Evolutionary conservation across 768 basidiomycete species (phyloP).

Genomic region (Amanita molliuscula): DNA sequence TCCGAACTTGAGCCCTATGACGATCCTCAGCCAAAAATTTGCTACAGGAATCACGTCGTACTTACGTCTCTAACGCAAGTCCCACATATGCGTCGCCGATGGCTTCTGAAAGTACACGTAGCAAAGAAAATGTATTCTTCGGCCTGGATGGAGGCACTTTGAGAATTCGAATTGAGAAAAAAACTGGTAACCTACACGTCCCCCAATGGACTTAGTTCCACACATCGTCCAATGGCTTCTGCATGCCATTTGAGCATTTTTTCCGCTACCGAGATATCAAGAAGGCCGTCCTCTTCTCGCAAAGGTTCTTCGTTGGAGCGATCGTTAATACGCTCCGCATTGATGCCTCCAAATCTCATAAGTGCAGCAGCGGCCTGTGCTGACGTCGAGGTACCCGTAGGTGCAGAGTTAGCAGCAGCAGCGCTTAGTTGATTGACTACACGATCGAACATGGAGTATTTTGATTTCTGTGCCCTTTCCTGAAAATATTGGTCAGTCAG

Average conservation of each 20-base stretch:
- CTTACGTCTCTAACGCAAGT: constrained; percentile 86
- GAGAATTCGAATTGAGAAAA: not conserved
- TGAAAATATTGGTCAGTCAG: constrained; percentile 13
- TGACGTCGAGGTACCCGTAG: constrained; percentile 51
- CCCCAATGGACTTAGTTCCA: constrained; percentile 71
- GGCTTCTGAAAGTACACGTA: constrained; percentile 79
- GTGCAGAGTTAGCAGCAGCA: constrained; percentile 54
- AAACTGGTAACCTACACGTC: constrained; percentile 61
- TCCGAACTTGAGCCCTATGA: constrained; percentile 53
- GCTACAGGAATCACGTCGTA: constrained; percentile 16
- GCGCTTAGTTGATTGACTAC: constrained; percentile 85
- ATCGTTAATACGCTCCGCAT: constrained; percentile 38
- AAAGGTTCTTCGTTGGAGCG: constrained; percentile 56
- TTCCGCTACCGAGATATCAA: constrained; percentile 72
- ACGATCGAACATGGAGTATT: constrained; percentile 78
- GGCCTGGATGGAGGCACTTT: constrained; percentile 38
- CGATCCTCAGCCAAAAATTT: constrained; percentile 6
- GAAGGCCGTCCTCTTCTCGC: constrained; percentile 72
- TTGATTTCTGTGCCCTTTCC: constrained; percentile 59
- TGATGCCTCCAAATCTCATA: constrained; percentile 83
- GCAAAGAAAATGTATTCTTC: constrained; percentile 78
- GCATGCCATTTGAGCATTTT: constrained; percentile 97
- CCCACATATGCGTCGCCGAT: constrained; percentile 81
- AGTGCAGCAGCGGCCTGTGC: constrained; percentile 83
- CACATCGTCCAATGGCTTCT: constrained; percentile 89